Evolutionary conservation across 164 flowering plant species (phyloP).

Genomic region (Euptelea pleiosperma): DNA sequence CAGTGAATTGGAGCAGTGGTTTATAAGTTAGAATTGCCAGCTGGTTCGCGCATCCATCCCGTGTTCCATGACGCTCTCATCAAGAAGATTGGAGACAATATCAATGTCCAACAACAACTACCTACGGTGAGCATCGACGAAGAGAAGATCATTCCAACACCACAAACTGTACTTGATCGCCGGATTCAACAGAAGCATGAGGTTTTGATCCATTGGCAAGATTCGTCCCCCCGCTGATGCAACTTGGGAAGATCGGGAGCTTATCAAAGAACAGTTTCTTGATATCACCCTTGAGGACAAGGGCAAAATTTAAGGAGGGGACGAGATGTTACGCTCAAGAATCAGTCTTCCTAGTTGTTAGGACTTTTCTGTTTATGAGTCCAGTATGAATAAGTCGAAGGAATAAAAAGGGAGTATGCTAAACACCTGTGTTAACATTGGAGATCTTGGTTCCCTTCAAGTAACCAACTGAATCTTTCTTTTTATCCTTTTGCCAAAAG

Average conservation of each 20-base stretch:
- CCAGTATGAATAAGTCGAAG: neutral
- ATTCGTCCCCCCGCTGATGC: neutral
- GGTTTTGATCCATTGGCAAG: no score
- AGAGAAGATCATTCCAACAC: slow-evolving; percentile 3
- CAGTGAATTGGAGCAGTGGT: no score
- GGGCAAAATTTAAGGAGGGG: slow-evolving; percentile 1
- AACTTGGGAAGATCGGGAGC: no score
- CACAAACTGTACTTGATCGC: slow-evolving; percentile 1
- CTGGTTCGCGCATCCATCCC: no score
- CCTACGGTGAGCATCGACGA: neutral
- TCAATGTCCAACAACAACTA: neutral
- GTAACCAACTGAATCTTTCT: no score
- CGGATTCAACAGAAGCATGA: neutral
- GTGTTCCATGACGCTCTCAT: neutral
- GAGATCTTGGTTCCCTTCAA: neutral
- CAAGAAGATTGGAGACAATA: slow-evolving; percentile 1
- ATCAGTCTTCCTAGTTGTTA: neutral
- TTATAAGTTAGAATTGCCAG: no score
- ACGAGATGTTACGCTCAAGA: slow-evolving; percentile 6
- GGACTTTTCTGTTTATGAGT: neutral
- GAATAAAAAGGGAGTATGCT: neutral
- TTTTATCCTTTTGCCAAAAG: no score
- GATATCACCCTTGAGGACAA: slow-evolving; percentile 4
- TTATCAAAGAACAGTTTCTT: neutral
- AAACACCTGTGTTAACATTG: neutral